Conservation (phyloP, 768 basidiomycete genomes). For the Phanerochaete sordida region DNA sequence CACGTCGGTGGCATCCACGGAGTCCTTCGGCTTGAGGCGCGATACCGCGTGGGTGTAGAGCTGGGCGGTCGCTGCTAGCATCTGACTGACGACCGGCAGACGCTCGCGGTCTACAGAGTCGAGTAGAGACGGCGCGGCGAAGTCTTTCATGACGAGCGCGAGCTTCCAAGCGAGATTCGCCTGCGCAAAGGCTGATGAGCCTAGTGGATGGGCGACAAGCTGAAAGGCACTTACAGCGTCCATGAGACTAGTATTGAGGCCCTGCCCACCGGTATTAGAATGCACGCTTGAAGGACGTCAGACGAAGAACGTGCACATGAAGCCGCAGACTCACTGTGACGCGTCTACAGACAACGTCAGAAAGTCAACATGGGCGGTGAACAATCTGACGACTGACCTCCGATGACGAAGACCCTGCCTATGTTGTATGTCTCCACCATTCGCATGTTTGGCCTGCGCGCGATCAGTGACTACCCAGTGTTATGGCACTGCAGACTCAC, state of each 20-base stretch:
- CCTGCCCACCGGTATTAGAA: slow-evolving; percentile 15
- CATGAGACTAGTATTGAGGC: slow-evolving; percentile 16
- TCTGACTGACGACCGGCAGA: slow-evolving; percentile 15
- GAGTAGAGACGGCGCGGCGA: slow-evolving; percentile 12
- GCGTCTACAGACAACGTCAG: neutral
- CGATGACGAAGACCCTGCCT: slow-evolving; percentile 6
- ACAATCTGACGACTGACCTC: neutral
- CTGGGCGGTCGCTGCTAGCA: slow-evolving; percentile 12
- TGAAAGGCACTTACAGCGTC: slow-evolving; percentile 16
- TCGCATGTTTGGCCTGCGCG: slow-evolving; percentile 9
- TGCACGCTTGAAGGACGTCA: slow-evolving; percentile 1
- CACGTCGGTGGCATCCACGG: neutral
- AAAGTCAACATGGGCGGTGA: neutral
- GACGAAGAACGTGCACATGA: neutral
- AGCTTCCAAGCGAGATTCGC: slow-evolving; percentile 18
- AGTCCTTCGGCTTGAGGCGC: neutral
- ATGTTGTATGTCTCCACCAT: slow-evolving; percentile 5
- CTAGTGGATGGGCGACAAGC: too few species aligned
- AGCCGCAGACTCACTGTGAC: neutral
- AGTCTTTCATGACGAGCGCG: slow-evolving; percentile 13
- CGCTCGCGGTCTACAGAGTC: slow-evolving; percentile 15
- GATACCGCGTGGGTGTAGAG: slow-evolving; percentile 3
- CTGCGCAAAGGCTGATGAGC: neutral
- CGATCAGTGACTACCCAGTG: neutral
- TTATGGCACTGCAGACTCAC: neutral